Evolutionary conservation across 1,139 yeast species (phyloP).

Genomic region (Diutina catenulata): DNA sequence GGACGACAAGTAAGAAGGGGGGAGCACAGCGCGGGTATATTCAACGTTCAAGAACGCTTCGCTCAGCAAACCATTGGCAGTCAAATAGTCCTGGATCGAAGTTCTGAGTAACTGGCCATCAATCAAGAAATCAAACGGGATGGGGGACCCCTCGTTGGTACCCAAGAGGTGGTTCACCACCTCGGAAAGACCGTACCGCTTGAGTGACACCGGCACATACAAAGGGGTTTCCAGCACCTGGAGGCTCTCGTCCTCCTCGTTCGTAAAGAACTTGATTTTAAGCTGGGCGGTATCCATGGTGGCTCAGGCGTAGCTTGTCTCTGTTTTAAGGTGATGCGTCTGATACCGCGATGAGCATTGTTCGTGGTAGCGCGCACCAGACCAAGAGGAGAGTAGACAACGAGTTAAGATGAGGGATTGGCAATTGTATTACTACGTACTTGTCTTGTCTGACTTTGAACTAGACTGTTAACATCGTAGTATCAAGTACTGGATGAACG

Average conservation of each 20-base stretch:
- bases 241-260: conserved; percentile 65
- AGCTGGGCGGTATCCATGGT: conserved; percentile 21
- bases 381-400: neutral
- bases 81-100: conserved; percentile 69
- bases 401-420: neutral
- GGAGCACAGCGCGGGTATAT: conserved; percentile 84
- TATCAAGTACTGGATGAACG: neutral
- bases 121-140: conserved; percentile 87
- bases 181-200: conserved; percentile 87
- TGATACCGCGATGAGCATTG: neutral
- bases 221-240: conserved; percentile 77
- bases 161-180: conserved; percentile 78
- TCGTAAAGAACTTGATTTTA: conserved; percentile 73
- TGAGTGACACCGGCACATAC: conserved; percentile 75
- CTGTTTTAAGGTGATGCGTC: too few relatives aligned
- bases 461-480: neutral
- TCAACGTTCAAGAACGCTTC: conserved; percentile 77
- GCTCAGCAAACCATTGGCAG: conserved; percentile 64
- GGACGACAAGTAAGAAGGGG: conserved; percentile 84
- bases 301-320: too few relatives aligned
- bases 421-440: neutral
- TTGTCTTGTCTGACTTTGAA: too few relatives aligned
- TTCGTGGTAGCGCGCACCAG: neutral
- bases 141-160: conserved; percentile 39
- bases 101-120: conserved; percentile 73